phyloP scores from a whole-genome alignment of 2,329 filamentous ascomycete species.

The Talaromyces albobiverticillius region DNA sequence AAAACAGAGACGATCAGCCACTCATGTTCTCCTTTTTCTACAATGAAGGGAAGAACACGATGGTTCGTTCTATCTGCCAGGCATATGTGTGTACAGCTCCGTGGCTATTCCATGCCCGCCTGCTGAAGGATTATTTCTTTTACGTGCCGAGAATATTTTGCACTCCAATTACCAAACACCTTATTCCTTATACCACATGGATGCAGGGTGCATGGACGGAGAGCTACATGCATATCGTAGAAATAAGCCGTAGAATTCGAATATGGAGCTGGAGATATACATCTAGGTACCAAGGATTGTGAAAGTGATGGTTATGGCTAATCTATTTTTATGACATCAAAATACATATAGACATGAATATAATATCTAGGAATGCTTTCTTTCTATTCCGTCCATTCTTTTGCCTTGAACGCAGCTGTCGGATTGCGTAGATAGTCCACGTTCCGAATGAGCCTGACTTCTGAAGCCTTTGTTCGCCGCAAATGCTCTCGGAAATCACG shows the following conservation, averaged over 20 bases:
- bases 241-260: constrained; percentile 1
- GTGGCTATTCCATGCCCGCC: constrained; percentile 55
- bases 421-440: constrained; percentile 66
- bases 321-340: too few relatives aligned
- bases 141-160: constrained; percentile 60
- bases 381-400: constrained; percentile 30
- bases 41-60: background rate
- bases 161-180: constrained; percentile 51
- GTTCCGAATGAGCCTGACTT: constrained; percentile 79
- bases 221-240: constrained; percentile 35
- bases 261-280: too few relatives aligned
- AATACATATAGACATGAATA: too few relatives aligned
- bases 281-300: too few relatives aligned
- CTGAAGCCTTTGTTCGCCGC: constrained; percentile 76
- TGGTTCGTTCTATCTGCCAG: constrained; percentile 24
- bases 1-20: too few relatives aligned
- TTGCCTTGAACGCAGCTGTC: constrained; percentile 60
- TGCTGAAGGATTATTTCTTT: constrained; percentile 64
- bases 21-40: background rate
- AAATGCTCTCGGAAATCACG: constrained; percentile 61
- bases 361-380: background rate
- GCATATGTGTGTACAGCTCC: constrained; percentile 74
- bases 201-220: constrained; percentile 48
- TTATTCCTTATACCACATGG: constrained; percentile 37
- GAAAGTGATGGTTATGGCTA: too few relatives aligned